Evolutionary conservation across 2,329 filamentous ascomycete species (phyloP).

Genomic region (Fonsecaea monophora): DNA sequence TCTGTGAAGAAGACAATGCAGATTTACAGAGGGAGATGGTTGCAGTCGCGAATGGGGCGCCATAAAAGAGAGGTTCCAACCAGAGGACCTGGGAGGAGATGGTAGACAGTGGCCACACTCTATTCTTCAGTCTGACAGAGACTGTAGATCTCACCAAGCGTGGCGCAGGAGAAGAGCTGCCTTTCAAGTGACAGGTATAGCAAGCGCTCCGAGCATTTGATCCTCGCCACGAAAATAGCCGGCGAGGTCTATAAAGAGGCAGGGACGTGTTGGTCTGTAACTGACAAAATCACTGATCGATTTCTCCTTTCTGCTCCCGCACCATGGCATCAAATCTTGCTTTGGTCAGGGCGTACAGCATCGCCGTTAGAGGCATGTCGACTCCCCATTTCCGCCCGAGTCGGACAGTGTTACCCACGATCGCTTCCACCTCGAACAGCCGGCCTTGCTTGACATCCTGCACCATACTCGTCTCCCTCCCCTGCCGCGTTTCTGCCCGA

Average conservation of each 20-base stretch:
- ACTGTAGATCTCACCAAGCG: conserved; percentile 22
- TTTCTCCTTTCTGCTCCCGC: conserved; percentile 17
- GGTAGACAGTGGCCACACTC: conserved; percentile 20
- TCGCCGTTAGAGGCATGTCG: conserved; percentile 39
- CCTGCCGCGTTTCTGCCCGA: conserved; percentile 46
- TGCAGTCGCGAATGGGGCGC: conserved; percentile 16
- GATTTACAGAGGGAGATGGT: conserved; percentile 23
- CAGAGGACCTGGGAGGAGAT: conserved; percentile 13
- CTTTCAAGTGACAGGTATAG: background rate
- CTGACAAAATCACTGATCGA: background rate
- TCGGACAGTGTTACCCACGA: conserved; percentile 62
- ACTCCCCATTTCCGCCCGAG: conserved; percentile 59
- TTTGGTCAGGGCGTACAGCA: conserved; percentile 42
- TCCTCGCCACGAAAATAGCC: background rate
- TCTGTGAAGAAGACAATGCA: conserved; percentile 25
- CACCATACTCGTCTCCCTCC: conserved; percentile 58
- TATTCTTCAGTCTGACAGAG: conserved; percentile 22
- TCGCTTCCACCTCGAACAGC: conserved; percentile 63
- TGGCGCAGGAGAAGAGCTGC: conserved; percentile 14
- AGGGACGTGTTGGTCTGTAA: background rate
- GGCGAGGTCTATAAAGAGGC: background rate
- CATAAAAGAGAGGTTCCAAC: conserved; percentile 3
- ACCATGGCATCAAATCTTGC: conserved; percentile 38
- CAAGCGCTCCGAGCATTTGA: background rate
- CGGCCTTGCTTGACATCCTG: conserved; percentile 58